These are phyloP conservation scores for Apophysomyces variabilis DNA, from an alignment of 371 early-diverging fungal genomes.

Conservation along the genomic window DNA sequence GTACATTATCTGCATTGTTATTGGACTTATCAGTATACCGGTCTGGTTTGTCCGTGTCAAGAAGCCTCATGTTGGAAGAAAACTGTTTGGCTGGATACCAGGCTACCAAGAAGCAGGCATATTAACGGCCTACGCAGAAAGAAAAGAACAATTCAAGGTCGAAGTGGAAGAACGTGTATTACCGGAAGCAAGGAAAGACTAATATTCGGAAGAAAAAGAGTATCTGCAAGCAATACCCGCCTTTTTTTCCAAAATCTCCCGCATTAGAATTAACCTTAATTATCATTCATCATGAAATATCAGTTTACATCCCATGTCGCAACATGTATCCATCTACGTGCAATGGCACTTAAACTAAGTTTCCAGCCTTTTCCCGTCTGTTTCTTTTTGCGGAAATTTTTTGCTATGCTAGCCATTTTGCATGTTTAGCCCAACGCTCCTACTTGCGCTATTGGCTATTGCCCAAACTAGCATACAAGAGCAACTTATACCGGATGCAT, in stretches of 20 bases:
- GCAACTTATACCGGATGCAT: conserved; percentile 16
- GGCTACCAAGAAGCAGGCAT: conserved; percentile 36
- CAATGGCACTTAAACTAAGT: neutral
- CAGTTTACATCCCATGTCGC: neutral
- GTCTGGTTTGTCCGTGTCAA: conserved; percentile 44
- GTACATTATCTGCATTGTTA: conserved; percentile 40
- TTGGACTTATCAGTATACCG: conserved; percentile 41
- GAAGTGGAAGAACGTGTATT: conserved; percentile 4
- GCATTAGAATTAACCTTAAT: neutral
- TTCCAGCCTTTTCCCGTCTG: neutral
- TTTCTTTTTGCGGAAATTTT: conserved; percentile 3
- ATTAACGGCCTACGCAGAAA: conserved; percentile 10
- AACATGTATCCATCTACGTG: neutral
- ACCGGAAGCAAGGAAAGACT: conserved; percentile 1
- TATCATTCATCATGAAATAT: neutral
- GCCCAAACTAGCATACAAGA: neutral
- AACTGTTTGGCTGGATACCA: conserved; percentile 43
- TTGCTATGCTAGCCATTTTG: neutral
- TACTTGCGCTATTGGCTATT: neutral
- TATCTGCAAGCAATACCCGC: neutral
- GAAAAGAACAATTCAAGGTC: neutral
- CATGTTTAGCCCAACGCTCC: neutral
- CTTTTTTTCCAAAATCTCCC: neutral
- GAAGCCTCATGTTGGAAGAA: conserved; percentile 36
- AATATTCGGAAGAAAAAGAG: neutral